These are phyloP conservation scores for Symmetrospora coprosmae DNA, from an alignment of 768 basidiomycete species.

Conservation along the genomic window DNA sequence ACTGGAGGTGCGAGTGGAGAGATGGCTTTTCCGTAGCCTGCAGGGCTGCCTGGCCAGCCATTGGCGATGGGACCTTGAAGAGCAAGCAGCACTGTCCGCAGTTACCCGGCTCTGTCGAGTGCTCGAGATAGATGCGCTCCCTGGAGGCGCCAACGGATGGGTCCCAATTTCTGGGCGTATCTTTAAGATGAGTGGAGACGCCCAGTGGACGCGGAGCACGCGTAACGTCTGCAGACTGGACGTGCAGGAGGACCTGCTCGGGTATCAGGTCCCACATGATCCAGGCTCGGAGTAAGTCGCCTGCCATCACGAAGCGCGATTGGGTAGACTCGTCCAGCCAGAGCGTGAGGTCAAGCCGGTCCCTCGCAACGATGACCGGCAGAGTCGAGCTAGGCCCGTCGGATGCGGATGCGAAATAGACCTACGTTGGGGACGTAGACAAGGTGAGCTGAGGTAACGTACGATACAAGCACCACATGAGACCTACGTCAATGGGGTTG, in stretches of 20 bases:
- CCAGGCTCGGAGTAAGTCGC: conserved; percentile 16
- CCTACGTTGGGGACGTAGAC: not conserved
- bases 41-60: no score
- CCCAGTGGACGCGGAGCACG: conserved; percentile 10
- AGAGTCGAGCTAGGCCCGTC: not conserved
- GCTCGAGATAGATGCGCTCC: conserved; percentile 15
- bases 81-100: conserved; percentile 13
- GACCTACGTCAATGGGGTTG: conserved; percentile 16
- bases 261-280: conserved; percentile 1
- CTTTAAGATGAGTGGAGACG: not conserved
- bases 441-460: no score
- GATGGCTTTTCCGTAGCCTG: no score
- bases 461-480: no score
- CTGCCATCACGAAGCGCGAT: conserved; percentile 14
- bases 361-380: not conserved
- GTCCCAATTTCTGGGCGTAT: not conserved
- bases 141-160: not conserved
- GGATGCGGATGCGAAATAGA: not conserved
- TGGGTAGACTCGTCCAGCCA: conserved; percentile 16
- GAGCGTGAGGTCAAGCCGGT: conserved; percentile 4
- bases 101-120: not conserved
- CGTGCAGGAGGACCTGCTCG: not conserved
- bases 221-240: not conserved
- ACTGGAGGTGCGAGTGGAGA: no score
- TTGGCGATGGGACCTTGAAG: not conserved